Evolutionary conservation across 192 early-diverging fungal species (phyloP).

Genomic region (Entomortierella chlamydospora): DNA sequence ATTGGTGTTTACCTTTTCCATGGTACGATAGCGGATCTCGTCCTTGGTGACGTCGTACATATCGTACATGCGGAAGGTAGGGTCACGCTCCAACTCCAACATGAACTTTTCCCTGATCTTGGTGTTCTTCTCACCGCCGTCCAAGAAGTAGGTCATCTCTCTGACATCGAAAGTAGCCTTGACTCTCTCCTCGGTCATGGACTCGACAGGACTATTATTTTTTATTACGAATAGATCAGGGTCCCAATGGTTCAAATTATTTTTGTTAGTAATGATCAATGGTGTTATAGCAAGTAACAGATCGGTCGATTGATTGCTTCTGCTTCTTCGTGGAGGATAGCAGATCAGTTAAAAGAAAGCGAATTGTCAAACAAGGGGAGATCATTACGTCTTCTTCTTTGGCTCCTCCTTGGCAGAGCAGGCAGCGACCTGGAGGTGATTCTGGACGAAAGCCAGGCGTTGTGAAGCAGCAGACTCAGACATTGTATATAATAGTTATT

Average conservation of each 20-base stretch:
- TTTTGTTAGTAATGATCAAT: too few species aligned
- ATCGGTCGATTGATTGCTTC: too few species aligned
- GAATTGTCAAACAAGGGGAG: background rate
- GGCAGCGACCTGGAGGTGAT: slow-evolving; percentile 34
- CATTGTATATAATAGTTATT: too few species aligned
- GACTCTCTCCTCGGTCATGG: slow-evolving; percentile 77
- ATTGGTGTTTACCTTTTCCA: slow-evolving; percentile 73
- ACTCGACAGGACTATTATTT: slow-evolving; percentile 28
- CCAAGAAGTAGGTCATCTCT: slow-evolving; percentile 85
- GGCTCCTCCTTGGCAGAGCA: slow-evolving; percentile 35
- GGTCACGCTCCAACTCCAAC: slow-evolving; percentile 88
- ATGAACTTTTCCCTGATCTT: slow-evolving; percentile 79
- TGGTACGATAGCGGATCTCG: slow-evolving; percentile 83
- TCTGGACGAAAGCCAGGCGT: slow-evolving; percentile 38
- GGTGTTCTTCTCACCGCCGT: slow-evolving; percentile 76
- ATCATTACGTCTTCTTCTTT: slow-evolving; percentile 33
- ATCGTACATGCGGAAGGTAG: slow-evolving; percentile 82
- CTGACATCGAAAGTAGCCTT: slow-evolving; percentile 80
- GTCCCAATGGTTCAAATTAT: too few species aligned
- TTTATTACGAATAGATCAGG: too few species aligned
- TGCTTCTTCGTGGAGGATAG: too few species aligned
- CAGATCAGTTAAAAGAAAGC: background rate
- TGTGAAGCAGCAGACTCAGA: slow-evolving; percentile 32
- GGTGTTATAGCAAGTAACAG: too few species aligned
- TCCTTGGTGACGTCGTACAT: slow-evolving; percentile 80